Conservation (phyloP, 1,139 yeast species). For the Trichomonascaceae sp. region DNA sequence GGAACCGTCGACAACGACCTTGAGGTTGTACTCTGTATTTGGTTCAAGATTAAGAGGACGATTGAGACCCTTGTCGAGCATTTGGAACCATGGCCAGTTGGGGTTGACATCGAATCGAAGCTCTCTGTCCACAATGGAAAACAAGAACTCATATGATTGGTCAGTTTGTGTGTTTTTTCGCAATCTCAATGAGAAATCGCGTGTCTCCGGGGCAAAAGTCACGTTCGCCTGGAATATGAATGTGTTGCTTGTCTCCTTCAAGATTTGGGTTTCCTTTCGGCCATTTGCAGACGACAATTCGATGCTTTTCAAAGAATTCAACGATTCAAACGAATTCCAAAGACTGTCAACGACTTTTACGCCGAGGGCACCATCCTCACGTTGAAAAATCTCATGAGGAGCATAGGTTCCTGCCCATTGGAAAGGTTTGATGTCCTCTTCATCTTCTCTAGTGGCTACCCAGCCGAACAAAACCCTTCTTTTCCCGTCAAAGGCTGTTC, state of each 20-base stretch:
- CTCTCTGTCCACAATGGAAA: conserved; percentile 7
- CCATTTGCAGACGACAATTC: conserved; percentile 1
- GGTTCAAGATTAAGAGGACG: conserved; percentile 7
- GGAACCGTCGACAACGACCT: conserved; percentile 7
- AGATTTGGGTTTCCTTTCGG: conserved; percentile 4
- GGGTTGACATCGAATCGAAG: conserved; percentile 9
- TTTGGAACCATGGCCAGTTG: conserved; percentile 9
- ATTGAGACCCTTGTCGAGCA: conserved; percentile 8
- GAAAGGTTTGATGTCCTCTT: conserved; percentile 11
- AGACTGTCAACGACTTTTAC: conserved; percentile 10
- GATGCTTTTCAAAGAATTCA: background rate
- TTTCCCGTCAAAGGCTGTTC: conserved; percentile 12
- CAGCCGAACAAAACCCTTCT: conserved; percentile 10
- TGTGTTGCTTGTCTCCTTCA: conserved; percentile 5
- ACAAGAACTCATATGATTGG: conserved; percentile 10
- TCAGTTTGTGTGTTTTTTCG: conserved; percentile 10
- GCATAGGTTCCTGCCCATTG: conserved; percentile 12
- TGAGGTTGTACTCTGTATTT: conserved; percentile 8
- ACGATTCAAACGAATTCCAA: conserved; percentile 4
- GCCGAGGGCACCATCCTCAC: conserved; percentile 8
- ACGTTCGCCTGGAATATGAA: conserved; percentile 10
- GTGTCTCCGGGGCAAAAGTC: conserved; percentile 6
- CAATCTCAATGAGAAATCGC: conserved; percentile 10
- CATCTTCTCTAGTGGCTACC: conserved; percentile 12
- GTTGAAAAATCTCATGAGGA: conserved; percentile 10